phyloP scores from a whole-genome alignment of 495 filamentous ascomycete genomes.

The Annulohypoxylon nitens region DNA sequence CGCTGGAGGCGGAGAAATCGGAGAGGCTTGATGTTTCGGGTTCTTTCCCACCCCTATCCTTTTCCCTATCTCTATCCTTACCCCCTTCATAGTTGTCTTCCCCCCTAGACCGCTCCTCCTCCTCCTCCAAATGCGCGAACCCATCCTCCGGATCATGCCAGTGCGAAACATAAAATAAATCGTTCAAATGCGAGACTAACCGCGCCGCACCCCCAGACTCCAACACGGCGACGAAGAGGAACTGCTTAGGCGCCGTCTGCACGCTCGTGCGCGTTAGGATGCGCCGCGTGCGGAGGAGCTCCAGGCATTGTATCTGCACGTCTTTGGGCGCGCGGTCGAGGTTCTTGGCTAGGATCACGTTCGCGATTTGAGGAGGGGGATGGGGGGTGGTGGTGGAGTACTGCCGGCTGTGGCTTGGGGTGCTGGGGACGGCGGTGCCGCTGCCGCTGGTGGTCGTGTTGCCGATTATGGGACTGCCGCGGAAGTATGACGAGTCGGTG shows the following conservation, averaged over 20 bases:
- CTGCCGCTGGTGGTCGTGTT: conserved; percentile 1
- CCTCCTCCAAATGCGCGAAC: conserved; percentile 75
- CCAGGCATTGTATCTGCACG: conserved; percentile 89
- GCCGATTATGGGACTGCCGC: neutral
- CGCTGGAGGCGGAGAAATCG: conserved; percentile 48
- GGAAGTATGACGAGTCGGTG: conserved; percentile 32
- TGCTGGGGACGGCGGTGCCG: neutral
- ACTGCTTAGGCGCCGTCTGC: conserved; percentile 79
- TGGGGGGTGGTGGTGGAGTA: conserved; percentile 9
- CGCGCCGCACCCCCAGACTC: conserved; percentile 55
- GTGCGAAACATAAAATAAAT: conserved; percentile 90
- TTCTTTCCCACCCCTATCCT: conserved; percentile 29
- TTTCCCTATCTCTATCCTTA: conserved; percentile 16
- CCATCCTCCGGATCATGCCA: conserved; percentile 81
- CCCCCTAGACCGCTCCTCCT: conserved; percentile 34
- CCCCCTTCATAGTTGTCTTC: conserved; percentile 31
- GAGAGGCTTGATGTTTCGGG: conserved; percentile 49
- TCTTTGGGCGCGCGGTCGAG: conserved; percentile 75
- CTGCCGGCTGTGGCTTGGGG: neutral
- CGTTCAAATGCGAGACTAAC: conserved; percentile 70
- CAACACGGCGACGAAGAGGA: conserved; percentile 83
- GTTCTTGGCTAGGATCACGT: conserved; percentile 84
- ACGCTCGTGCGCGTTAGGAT: conserved; percentile 79
- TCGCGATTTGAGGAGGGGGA: conserved; percentile 67
- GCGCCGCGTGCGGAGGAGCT: conserved; percentile 84